phyloP scores from a whole-genome alignment of 495 filamentous ascomycete species.

The Daldinia decipiens region DNA sequence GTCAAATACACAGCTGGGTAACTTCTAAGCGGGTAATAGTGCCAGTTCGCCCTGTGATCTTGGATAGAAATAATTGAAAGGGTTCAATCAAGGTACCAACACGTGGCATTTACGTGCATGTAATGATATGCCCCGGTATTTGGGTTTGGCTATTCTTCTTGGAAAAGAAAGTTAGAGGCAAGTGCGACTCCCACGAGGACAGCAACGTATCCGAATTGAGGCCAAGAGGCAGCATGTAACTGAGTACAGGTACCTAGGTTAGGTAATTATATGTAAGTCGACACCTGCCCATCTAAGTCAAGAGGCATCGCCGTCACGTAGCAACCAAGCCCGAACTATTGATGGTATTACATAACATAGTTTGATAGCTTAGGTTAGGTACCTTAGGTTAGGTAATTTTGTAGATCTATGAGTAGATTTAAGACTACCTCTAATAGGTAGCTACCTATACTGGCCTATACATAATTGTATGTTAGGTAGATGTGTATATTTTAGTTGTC shows the following conservation, averaged over 20 bases:
- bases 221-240: background rate
- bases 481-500: background rate
- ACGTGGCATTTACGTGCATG: background rate
- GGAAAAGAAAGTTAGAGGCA: background rate
- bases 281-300: constrained; percentile 4
- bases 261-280: constrained; percentile 8
- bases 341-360: background rate
- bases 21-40: background rate
- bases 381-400: background rate
- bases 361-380: background rate
- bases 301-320: background rate
- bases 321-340: background rate
- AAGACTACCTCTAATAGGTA: background rate
- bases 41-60: background rate
- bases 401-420: constrained; percentile 1
- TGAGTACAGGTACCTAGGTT: background rate
- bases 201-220: background rate
- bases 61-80: background rate
- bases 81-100: background rate
- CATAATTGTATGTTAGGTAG: background rate
- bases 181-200: background rate
- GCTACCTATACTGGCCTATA: background rate
- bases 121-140: background rate
- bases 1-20: background rate
- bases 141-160: background rate